These are phyloP conservation scores for Dalbergia oliveri DNA, from an alignment of 306 rosid genomes.

Conservation along the genomic window DNA sequence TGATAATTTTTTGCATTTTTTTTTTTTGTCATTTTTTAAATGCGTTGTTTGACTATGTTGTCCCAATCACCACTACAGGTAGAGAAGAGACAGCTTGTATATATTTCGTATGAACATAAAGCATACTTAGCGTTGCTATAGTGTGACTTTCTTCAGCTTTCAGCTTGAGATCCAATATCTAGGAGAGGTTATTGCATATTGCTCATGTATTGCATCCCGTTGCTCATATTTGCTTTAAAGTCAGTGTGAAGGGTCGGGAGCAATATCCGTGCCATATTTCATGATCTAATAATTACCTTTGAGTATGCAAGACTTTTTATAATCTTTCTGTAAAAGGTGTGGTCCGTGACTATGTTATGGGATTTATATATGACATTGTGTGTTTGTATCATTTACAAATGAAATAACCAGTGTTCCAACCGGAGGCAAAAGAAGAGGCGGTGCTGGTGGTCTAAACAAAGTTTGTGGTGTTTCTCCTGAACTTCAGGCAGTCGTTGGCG, in stretches of 20 bases:
- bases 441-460: slow-evolving; percentile 80
- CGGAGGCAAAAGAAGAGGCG: slow-evolving; percentile 76
- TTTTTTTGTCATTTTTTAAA: slow-evolving; percentile 28
- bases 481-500: slow-evolving; percentile 78
- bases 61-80: neutral
- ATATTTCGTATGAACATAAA: neutral
- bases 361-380: slow-evolving; percentile 28
- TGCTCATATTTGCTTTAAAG: neutral
- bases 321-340: neutral
- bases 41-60: slow-evolving; percentile 7
- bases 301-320: slow-evolving; percentile 20
- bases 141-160: slow-evolving; percentile 22
- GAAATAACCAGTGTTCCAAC: slow-evolving; percentile 57
- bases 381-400: slow-evolving; percentile 6
- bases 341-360: slow-evolving; percentile 14
- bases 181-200: neutral
- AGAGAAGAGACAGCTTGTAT: neutral
- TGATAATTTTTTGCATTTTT: slow-evolving; percentile 11
- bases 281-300: neutral
- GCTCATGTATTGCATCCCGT: slow-evolving; percentile 16
- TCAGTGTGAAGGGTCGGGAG: slow-evolving; percentile 4
- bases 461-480: slow-evolving; percentile 84
- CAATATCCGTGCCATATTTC: slow-evolving; percentile 1
- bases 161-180: neutral
- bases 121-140: neutral